Evolutionary conservation across 345 rosid species (phyloP).

Genomic region (Camelina neglecta): DNA sequence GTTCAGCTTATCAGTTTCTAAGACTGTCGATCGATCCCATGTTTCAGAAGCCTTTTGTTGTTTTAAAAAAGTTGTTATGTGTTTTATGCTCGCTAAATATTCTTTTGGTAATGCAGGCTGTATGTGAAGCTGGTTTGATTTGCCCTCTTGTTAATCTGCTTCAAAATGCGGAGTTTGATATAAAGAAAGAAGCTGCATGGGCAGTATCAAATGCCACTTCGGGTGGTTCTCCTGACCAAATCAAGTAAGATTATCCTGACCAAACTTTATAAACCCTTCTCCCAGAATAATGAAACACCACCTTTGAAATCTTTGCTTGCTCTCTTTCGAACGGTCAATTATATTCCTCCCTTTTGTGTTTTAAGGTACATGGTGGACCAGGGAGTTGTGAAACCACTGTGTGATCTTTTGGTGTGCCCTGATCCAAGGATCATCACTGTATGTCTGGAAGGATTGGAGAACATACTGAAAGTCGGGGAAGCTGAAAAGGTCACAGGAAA

Average conservation of each 20-base stretch:
- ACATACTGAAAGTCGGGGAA: conserved; percentile 79
- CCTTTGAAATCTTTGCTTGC: neutral
- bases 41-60: conserved; percentile 14
- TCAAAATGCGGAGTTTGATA: conserved; percentile 81
- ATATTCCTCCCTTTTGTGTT: conserved; percentile 8
- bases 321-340: neutral
- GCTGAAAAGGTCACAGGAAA: conserved; percentile 65
- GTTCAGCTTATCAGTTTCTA: neutral
- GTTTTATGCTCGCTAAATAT: conserved; percentile 9
- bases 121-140: conserved; percentile 69
- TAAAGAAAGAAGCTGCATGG: conserved; percentile 95
- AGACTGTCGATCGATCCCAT: neutral
- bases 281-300: neutral
- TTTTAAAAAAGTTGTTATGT: neutral
- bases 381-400: conserved; percentile 81
- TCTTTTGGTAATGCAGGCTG: conserved; percentile 49
- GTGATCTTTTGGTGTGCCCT: conserved; percentile 80
- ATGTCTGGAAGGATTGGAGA: conserved; percentile 84
- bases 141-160: conserved; percentile 70
- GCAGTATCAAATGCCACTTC: conserved; percentile 85
- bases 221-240: conserved; percentile 75
- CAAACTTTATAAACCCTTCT: too few relatives aligned
- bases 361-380: conserved; percentile 65
- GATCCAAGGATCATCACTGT: conserved; percentile 85
- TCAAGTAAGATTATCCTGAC: conserved; percentile 53